Evolutionary conservation across 202 grass and related monocot species (phyloP).

Genomic region (Digitaria exilis): DNA sequence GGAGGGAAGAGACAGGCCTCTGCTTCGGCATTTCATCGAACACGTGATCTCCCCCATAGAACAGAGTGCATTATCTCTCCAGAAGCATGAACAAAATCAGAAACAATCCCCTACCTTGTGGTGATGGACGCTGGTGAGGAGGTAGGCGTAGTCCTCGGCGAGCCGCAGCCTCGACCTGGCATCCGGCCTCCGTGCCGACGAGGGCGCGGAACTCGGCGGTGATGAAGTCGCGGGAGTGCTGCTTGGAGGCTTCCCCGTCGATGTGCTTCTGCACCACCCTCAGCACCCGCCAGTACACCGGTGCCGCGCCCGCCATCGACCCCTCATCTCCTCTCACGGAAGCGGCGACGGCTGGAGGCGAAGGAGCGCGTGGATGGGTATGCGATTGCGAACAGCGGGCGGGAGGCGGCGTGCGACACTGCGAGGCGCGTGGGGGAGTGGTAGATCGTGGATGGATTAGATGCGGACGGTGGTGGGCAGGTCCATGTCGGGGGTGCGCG

Average conservation of each 20-base stretch:
- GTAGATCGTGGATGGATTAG: too few species aligned
- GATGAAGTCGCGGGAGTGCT: constrained; percentile 70
- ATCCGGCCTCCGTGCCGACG: constrained; percentile 31
- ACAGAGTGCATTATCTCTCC: neutral
- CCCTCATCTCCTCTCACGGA: neutral
- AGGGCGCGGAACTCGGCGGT: constrained; percentile 60
- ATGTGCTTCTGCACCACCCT: constrained; percentile 79
- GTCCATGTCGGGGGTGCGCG: too few species aligned
- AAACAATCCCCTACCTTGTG: constrained; percentile 53
- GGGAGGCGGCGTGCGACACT: too few species aligned
- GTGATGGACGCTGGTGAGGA: constrained; percentile 75
- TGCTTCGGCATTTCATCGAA: constrained; percentile 30
- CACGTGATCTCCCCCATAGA: neutral
- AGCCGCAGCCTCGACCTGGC: constrained; percentile 59
- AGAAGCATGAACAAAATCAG: neutral
- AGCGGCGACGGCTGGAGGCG: neutral
- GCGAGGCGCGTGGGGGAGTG: too few species aligned
- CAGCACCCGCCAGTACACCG: constrained; percentile 63
- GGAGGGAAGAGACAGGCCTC: neutral
- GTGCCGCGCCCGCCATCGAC: constrained; percentile 40
- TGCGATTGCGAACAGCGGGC: too few species aligned
- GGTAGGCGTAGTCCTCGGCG: constrained; percentile 66
- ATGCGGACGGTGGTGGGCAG: too few species aligned
- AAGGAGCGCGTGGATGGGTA: too few species aligned
- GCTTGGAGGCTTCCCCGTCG: constrained; percentile 48